Percentiles rank a stretch among this genome's conserved stretches.
phyloP scores from a whole-genome alignment of 2,329 filamentous ascomycete species.

The Fusarium sp. region DNA sequence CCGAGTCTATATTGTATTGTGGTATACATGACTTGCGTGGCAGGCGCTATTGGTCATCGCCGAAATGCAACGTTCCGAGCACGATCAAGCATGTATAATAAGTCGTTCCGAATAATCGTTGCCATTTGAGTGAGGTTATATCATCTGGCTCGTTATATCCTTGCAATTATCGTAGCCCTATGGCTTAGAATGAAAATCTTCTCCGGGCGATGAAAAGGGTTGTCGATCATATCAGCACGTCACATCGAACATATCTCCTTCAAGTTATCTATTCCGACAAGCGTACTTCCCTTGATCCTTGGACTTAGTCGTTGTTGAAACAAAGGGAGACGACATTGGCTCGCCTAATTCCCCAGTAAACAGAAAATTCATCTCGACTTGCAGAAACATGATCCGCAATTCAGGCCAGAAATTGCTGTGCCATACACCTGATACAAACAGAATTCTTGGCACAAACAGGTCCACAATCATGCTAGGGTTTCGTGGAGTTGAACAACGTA shows the following conservation, averaged over 20 bases:
- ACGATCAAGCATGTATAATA: not conserved
- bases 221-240: not conserved
- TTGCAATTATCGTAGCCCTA: not conserved
- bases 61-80: fast-evolving
- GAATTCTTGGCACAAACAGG: not conserved
- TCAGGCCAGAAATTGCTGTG: not conserved
- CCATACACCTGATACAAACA: not conserved
- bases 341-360: not conserved
- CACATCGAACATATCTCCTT: not conserved
- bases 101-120: not conserved
- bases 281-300: not conserved
- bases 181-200: not conserved
- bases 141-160: no score
- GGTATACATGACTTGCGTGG: no score
- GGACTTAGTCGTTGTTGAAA: not conserved
- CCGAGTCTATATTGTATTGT: no score
- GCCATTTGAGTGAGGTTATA: not conserved
- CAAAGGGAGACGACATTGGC: not conserved
- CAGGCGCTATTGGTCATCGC: no score
- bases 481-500: not conserved
- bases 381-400: not conserved
- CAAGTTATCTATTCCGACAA: not conserved
- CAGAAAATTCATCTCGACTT: not conserved
- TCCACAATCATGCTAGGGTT: not conserved
- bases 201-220: fast-evolving